Evolutionary conservation across 116 monocot genomes (phyloP), one percentile per base, ranked within the genome.

Genomic region (Posidonia oceanica): DNA sequence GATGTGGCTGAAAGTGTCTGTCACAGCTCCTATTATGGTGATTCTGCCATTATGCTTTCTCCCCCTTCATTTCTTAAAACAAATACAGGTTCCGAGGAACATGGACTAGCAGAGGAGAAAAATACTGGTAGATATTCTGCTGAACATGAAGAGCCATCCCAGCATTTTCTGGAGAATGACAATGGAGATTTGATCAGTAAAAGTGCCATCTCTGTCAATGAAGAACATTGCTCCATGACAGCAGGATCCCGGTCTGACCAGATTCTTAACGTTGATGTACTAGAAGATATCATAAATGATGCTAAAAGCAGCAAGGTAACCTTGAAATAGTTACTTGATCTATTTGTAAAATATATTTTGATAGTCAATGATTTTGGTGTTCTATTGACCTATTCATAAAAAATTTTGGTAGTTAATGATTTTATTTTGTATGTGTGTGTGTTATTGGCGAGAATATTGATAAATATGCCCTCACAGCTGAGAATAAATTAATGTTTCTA

Each of bases 261-360:
- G 42, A 42, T 69, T 61, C 66, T 82, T 44, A 67, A 22, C 12
- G 70, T 74, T 74, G 80, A 84, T n/a, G 52, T 52, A 16, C 69
- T 90, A 36, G 86, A 90, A 73, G 82, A 86, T 40, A 68, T 84
- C 52, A 64, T 86, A 44, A 52, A 51, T 68, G 82, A 80, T 75
- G 78, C 74, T 23, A 77, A 80, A 76, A 68, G 41, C 59, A 76
- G 55, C 67, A 88, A 84, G 84, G 84, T 88, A 80, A 64, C 39
- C 10, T 16, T 63, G 21, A 14, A 36, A 18, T 60, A 58, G 7
- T 10, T 7, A 48, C 48, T 48, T 12, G 8, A 7, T 12, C 48
- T 7, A 48, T 48, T 48, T 12, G 1, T 48, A 48, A 48, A 48
- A 7, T 48, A 7, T 48, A 10, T 48, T 48, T 48, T 48, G 7